Evolutionary conservation across 805 yeast species (phyloP).

Genomic region (Diddensiella santjacobensis): DNA sequence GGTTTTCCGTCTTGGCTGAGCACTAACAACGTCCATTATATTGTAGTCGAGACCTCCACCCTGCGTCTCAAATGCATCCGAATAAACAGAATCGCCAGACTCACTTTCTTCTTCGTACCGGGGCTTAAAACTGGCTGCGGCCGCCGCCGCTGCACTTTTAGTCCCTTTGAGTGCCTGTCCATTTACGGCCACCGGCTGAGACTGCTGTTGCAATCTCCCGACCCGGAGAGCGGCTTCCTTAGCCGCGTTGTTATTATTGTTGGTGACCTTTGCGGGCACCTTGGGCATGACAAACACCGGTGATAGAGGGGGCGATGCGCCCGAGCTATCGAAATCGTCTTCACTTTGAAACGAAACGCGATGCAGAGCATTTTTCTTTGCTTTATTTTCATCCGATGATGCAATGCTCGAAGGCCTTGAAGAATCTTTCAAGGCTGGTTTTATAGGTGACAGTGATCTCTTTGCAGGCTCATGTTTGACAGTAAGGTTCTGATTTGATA

Average conservation of each 20-base stretch:
- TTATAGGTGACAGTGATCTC: slow-evolving; percentile 31
- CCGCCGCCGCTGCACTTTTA: slow-evolving; percentile 17
- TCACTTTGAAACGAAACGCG: slow-evolving; percentile 10
- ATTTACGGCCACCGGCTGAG: slow-evolving; percentile 7
- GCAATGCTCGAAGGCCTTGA: slow-evolving; percentile 14
- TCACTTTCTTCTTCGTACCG: slow-evolving; percentile 9
- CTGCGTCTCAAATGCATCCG: slow-evolving; percentile 21
- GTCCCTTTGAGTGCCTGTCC: slow-evolving; percentile 8
- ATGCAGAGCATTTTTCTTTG: slow-evolving; percentile 1
- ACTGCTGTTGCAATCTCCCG: background rate
- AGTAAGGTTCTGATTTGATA: background rate
- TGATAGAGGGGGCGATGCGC: background rate
- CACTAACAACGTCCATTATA: background rate
- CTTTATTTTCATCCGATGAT: slow-evolving; percentile 11
- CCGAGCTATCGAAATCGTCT: background rate
- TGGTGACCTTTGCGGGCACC: background rate
- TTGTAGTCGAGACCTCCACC: background rate
- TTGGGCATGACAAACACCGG: background rate
- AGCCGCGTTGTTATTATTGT: slow-evolving; percentile 10
- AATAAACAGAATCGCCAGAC: slow-evolving; percentile 23
- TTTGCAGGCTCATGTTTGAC: slow-evolving; percentile 26
- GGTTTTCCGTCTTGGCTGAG: slow-evolving; percentile 1
- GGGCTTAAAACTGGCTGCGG: slow-evolving; percentile 13
- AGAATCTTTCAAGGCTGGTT: slow-evolving; percentile 31
- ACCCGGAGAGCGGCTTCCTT: slow-evolving; percentile 6